phyloP scores from a whole-genome alignment of 805 yeast genomes.

The Lipomyces orientalis region DNA sequence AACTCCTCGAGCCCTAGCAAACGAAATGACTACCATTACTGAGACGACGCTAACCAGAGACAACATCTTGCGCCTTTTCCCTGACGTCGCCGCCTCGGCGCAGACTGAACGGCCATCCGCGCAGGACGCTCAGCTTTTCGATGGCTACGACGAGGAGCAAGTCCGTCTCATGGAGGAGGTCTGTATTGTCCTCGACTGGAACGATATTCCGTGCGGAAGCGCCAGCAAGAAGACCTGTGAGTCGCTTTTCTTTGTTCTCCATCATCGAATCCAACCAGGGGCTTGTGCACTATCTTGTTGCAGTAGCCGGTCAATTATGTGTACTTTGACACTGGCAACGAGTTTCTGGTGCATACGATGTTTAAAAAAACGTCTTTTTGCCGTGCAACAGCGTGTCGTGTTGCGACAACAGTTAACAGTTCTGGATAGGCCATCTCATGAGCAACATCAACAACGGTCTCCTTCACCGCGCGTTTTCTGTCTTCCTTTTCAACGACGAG shows the following conservation, averaged over 20 bases:
- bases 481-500: constrained; percentile 83
- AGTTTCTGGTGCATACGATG: neutral
- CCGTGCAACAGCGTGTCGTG: neutral
- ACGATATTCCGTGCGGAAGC: constrained; percentile 88
- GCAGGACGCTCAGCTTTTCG: constrained; percentile 56
- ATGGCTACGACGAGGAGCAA: constrained; percentile 93
- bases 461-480: constrained; percentile 94
- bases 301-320: neutral
- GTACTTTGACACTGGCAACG: neutral
- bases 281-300: neutral
- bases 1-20: neutral
- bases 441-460: constrained; percentile 83
- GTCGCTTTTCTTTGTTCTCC: constrained; percentile 8
- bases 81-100: constrained; percentile 67
- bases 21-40: constrained; percentile 25
- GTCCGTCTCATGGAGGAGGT: constrained; percentile 94
- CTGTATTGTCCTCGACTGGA: constrained; percentile 88
- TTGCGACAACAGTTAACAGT: neutral
- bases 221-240: constrained; percentile 86
- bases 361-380: neutral
- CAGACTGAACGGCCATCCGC: constrained; percentile 15
- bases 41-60: constrained; percentile 48
- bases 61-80: constrained; percentile 63
- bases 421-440: constrained; percentile 59
- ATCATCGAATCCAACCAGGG: neutral